Conservation (phyloP, 2,329 filamentous ascomycete genomes). For the Penicillium occitanis region DNA sequence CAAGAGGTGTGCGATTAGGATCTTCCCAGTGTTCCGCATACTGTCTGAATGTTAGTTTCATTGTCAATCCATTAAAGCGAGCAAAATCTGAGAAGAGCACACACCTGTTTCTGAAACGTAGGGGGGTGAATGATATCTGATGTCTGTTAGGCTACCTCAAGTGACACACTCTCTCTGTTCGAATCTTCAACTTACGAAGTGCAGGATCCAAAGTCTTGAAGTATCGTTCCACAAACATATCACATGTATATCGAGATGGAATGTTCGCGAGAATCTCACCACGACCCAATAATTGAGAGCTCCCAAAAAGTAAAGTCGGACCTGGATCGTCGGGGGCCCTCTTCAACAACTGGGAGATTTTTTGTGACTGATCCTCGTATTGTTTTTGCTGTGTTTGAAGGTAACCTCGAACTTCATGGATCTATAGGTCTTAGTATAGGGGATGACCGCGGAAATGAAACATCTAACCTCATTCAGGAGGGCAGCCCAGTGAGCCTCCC, state of each 20-base stretch:
- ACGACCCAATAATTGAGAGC: slow-evolving; percentile 2
- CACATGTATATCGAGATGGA: slow-evolving; percentile 12
- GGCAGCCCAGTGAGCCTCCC: slow-evolving; percentile 2
- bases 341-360: background rate
- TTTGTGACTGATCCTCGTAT: slow-evolving; percentile 6
- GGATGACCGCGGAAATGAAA: background rate
- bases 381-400: slow-evolving; percentile 14
- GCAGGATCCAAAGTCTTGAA: slow-evolving; percentile 4
- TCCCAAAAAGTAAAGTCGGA: slow-evolving; percentile 10
- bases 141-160: background rate
- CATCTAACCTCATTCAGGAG: slow-evolving; percentile 9
- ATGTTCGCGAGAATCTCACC: slow-evolving; percentile 7
- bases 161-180: background rate
- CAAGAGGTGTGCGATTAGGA: background rate
- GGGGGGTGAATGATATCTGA: slow-evolving; percentile 4
- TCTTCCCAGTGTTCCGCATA: slow-evolving; percentile 12
- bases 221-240: slow-evolving; percentile 10
- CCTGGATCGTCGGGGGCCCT: slow-evolving; percentile 8
- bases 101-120: slow-evolving; percentile 9
- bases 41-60: background rate
- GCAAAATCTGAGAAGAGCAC: background rate
- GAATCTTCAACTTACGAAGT: background rate
- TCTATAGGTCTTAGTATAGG: slow-evolving; percentile 2
- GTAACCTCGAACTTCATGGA: slow-evolving; percentile 8
- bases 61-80: background rate